Evolutionary conservation across 768 basidiomycete species (phyloP).

Genomic region (Boletus subcaerulescens): DNA sequence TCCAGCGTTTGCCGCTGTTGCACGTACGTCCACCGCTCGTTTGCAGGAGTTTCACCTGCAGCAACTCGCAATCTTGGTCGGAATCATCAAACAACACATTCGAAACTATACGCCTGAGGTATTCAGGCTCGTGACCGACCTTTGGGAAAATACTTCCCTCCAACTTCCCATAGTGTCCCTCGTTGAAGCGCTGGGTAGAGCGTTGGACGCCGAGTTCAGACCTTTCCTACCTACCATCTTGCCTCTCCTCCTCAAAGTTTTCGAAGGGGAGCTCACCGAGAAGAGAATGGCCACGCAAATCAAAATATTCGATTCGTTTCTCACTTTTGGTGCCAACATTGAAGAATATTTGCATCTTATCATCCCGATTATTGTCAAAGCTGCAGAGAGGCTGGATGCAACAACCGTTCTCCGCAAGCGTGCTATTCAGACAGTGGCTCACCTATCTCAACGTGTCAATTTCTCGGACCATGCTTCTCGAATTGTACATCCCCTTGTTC

Average conservation of each 20-base stretch:
- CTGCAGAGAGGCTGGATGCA: constrained; percentile 81
- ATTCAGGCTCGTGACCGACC: constrained; percentile 80
- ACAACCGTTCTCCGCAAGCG: constrained; percentile 75
- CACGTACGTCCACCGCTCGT: constrained; percentile 75
- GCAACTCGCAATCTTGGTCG: constrained; percentile 91
- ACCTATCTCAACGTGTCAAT: constrained; percentile 87
- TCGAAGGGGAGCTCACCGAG: constrained; percentile 84
- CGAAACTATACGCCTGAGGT: constrained; percentile 87
- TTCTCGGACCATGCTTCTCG: constrained; percentile 97
- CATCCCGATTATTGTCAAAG: constrained; percentile 89
- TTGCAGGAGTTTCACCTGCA: constrained; percentile 93
- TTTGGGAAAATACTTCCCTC: constrained; percentile 82
- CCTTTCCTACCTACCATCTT: constrained; percentile 90
- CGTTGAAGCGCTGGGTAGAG: constrained; percentile 89
- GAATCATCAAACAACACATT: constrained; percentile 96
- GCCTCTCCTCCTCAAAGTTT: constrained; percentile 85
- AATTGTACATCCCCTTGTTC: constrained; percentile 92
- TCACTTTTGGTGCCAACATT: constrained; percentile 93
- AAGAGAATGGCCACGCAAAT: constrained; percentile 76
- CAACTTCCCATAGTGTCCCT: constrained; percentile 91
- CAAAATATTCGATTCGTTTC: constrained; percentile 91
- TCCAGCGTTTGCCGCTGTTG: constrained; percentile 89
- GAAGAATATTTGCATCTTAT: constrained; percentile 98
- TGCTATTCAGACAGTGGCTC: constrained; percentile 89
- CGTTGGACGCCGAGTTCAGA: constrained; percentile 95